Conservation (phyloP, 805 yeast species). For the Tetrapisispora arboricola region DNA sequence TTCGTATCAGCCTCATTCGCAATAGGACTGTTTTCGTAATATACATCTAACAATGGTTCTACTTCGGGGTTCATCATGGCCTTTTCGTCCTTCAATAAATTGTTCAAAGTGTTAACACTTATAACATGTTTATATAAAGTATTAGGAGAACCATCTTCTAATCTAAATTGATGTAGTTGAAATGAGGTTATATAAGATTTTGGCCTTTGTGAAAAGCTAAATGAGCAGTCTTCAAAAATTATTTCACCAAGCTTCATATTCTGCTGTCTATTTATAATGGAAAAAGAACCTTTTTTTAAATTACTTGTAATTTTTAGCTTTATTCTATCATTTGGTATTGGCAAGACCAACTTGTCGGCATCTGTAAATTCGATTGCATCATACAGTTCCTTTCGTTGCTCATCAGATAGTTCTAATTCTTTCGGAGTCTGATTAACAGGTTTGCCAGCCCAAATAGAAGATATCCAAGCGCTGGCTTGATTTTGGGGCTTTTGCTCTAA, state of each 20-base stretch:
- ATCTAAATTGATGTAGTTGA: constrained; percentile 67
- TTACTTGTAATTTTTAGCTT: constrained; percentile 57
- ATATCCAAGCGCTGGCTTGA: constrained; percentile 39
- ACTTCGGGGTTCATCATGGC: neutral
- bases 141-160: constrained; percentile 76
- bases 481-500: neutral
- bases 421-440: constrained; percentile 24
- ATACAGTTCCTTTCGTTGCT: constrained; percentile 79
- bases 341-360: constrained; percentile 34
- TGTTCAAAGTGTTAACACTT: constrained; percentile 57
- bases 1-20: constrained; percentile 77
- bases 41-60: constrained; percentile 65
- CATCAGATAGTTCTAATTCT: constrained; percentile 57
- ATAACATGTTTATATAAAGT: constrained; percentile 82
- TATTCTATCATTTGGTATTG: constrained; percentile 64
- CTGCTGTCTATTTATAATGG: constrained; percentile 34
- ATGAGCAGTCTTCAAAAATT: constrained; percentile 70
- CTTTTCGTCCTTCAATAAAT: constrained; percentile 18
- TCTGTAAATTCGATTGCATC: constrained; percentile 92
- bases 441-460: constrained; percentile 54
- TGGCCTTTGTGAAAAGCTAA: constrained; percentile 64
- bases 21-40: constrained; percentile 79
- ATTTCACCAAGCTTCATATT: constrained; percentile 56
- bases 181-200: constrained; percentile 66
- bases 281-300: constrained; percentile 67